Base-by-base conservation (phyloP, 352 stramenopile genomes). In the Globisporangium cederbergense region DNA sequence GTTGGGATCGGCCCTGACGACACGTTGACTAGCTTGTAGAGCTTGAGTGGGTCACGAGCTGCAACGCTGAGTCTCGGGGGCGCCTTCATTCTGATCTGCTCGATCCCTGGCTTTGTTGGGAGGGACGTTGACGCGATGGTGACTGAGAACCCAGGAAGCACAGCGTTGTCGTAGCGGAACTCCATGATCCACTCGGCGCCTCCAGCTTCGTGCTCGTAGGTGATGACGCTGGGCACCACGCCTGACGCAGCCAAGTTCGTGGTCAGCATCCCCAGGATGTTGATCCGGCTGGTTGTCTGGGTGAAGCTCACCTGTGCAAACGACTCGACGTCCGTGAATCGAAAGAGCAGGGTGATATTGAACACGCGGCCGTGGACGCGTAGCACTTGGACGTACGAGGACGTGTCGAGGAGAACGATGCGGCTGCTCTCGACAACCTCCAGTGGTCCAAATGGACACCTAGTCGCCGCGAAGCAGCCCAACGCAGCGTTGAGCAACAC, bases 401-500 rank as follows among this genome's bases (percentile, higher is more conserved):
- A 55, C 40, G 55, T 53, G 16, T 64, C 58, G 5, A 73, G 58
- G n/a, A 61, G 13, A 1, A 73, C 50, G 38, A 57, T 18, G 3
- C 45, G 32, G 1, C 20, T 34, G 3, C 47, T 30, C 34, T 62
- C 25, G 14, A 73, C 46, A 30, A 62, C 4, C 2, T 71, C 64
- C 14, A 73, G 25, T 4, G 67, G 67, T 10, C 67, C 67, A 25
- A 73, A 73, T 34, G 67, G 67, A 58, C 67, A 73, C 30, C 66
- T 52, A 4, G 50, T 57, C 18, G 38, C 30, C 8, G 43, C 32
- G 34, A 73, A 73, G 62, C 67, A 73, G 51, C 63, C 51, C 1
- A 70, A 28, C 11, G 46, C 54, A 11, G 34, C 25, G 9, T 67
- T 73, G n/a, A 49, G 38, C 20, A 6, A n/a, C 7, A 60, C 30